Evolutionary conservation across 1,139 yeast genomes (phyloP), one percentile per base, ranked within the genome.

Genomic region (Suhomyces panamericanus): DNA sequence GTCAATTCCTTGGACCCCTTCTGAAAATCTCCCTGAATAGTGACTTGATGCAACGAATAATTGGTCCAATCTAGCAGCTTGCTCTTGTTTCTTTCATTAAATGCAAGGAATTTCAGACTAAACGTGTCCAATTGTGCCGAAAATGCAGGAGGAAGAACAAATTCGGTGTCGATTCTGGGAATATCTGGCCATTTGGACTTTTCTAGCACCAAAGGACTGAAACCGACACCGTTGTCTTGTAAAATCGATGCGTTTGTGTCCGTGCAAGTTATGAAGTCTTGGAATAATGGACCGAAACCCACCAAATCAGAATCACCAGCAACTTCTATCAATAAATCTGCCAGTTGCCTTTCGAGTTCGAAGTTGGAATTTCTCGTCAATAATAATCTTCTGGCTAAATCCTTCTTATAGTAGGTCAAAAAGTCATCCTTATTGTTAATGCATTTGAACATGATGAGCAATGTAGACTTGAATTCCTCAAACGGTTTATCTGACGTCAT

Each of bases 151-250:
- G 57, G 57, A 17, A 54, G 39, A 3, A 35, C 29, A 1, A 57
- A 35, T 7, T 56, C 58, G 1, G 52, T 38, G 14, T 59, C 64
- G 28, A 49, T 54, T 20, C 60, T 60, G 2, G 78, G 77, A 10
- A 72, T 61, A 31, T 68, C 76, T 0, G 78, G 77, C 79, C 79
- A 74, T 39, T 60, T 53, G 31, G 62, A 59, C 50, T 64, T 64
- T 42, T 67, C 70, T 36, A 74, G 59, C 2, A 73, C 56, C 38
- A 70, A 49, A 0, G 73, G 71, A 31, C 49, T 56, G 49, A 73
- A 72, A 8, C 63, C 67, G n/a, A 62, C 43, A 1, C 39, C 35
- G 2, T 52, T 36, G 6, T 42, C 35, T 9, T 47, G 44, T 2
- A 57, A 46, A 12, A 48, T 16, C 15, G 47, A 42, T 1, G 56